Evolutionary conservation across 2,329 filamentous ascomycete genomes (phyloP), one percentile per base, ranked within the genome.

Genomic region (Pyrenophora teres): DNA sequence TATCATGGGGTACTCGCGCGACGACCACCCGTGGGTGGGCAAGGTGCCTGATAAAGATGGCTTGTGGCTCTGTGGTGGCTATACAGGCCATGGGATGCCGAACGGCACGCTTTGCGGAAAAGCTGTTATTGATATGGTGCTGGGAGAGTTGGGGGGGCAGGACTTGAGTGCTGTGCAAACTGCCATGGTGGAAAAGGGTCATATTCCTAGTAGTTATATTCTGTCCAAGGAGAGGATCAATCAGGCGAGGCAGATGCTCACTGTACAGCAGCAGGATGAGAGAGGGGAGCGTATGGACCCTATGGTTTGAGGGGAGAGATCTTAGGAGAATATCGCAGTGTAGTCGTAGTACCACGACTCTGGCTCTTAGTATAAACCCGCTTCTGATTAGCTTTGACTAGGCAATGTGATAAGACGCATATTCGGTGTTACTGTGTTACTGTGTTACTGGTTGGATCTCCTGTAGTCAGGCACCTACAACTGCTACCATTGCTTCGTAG

Each of bases 11-110:
- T 92, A 85, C 71, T 56, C 56, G 16, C 76, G 84, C 6, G 89
- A 92, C 68, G 76, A 80, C 0, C 71, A 81, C 43, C 88, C 89
- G 0, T 92, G 86, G 85, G 86, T 92, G 2, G 89, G 89, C 0
- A 72, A 75, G 8, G 82, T 92, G n/a, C 85, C 86, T 0, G 73
- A 81, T 4, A 76, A 72, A 15, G 68, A 78, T 2, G 85, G 86
- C 0, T 59, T 90, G 46, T 90, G 80, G 76, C 57, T 90, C 10
- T 81, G 81, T 54, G 87, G 80, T 2, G 88, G 86, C 3, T 90
- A 87, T 64, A 87, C 86, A 4, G 87, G 78, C 0, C 89, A 92
- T 70, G 89, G 89, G 0, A 91, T 92, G 88, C 87, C 88, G 16
- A 85, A 87, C 61, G 84, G 87, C 13, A 85, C 86, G 56, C 74